Evolutionary conservation across 129 eudicot species (phyloP).

Genomic region (Rutidosis leptorrhynchoides): DNA sequence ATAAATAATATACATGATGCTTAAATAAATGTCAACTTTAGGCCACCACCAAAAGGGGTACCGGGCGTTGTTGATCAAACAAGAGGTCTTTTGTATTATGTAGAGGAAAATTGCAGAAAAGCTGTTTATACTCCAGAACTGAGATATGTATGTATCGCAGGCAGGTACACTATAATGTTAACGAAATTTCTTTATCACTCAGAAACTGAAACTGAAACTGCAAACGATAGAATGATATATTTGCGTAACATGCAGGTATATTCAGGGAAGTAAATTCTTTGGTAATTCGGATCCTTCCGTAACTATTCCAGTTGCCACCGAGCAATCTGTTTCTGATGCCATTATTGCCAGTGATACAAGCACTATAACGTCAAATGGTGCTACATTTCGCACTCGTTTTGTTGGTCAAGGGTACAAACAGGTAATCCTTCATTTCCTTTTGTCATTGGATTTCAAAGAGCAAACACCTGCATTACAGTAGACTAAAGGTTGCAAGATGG

Average conservation of each 20-base stretch:
- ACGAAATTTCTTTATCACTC: background rate
- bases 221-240: background rate
- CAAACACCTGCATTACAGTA: background rate
- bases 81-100: slow-evolving; percentile 84
- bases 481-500: background rate
- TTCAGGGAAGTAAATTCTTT: slow-evolving; percentile 67
- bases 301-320: slow-evolving; percentile 28
- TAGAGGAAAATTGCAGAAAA: slow-evolving; percentile 69
- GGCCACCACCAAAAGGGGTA: slow-evolving; percentile 88
- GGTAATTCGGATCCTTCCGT: slow-evolving; percentile 37
- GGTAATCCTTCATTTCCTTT: slow-evolving; percentile 35
- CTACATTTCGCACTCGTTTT: slow-evolving; percentile 72
- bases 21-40: slow-evolving; percentile 28
- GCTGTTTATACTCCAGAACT: slow-evolving; percentile 84
- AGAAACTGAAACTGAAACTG: background rate
- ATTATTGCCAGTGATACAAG: slow-evolving; percentile 31
- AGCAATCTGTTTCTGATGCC: slow-evolving; percentile 45
- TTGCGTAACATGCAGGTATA: slow-evolving; percentile 46
- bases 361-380: slow-evolving; percentile 34
- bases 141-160: slow-evolving; percentile 86
- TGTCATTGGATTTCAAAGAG: background rate
- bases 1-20: too few relatives aligned
- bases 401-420: slow-evolving; percentile 97
- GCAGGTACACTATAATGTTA: slow-evolving; percentile 50
- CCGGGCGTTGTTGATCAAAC: slow-evolving; percentile 97